phyloP scores from a whole-genome alignment of 2,329 filamentous ascomycete species.

The Thelonectria olida region DNA sequence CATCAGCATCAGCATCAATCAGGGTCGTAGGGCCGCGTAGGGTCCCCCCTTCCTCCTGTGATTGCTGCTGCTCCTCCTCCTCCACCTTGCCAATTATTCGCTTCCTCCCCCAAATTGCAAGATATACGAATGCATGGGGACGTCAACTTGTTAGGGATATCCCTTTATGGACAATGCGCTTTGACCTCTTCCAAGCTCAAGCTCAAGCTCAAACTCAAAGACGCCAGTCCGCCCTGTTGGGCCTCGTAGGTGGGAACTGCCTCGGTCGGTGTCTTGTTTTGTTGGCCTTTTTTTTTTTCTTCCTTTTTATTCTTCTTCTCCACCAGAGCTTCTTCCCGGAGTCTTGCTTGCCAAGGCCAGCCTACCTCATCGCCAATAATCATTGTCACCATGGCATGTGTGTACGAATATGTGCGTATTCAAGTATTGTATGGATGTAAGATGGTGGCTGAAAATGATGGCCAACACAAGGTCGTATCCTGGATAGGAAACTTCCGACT shows the following conservation, averaged over 20 bases:
- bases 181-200: slow-evolving; percentile 13
- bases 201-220: neutral
- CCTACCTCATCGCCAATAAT: neutral
- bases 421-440: too few species aligned
- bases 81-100: neutral
- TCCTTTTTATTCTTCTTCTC: neutral
- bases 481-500: slow-evolving; percentile 17
- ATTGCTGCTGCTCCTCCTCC: too few species aligned
- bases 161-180: slow-evolving; percentile 12
- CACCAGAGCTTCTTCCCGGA: neutral
- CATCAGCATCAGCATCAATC: too few species aligned
- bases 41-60: too few species aligned
- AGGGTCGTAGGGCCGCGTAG: too few species aligned
- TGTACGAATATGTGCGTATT: too few species aligned
- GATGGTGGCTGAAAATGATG: neutral
- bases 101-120: neutral
- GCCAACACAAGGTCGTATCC: neutral
- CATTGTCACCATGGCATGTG: too few species aligned
- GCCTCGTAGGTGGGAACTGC: neutral
- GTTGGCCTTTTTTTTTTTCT: too few species aligned
- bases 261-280: neutral
- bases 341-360: too few species aligned
- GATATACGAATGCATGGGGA: slow-evolving; percentile 13
- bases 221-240: neutral
- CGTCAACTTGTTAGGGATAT: slow-evolving; percentile 1